Conservation (phyloP, 2,329 filamentous ascomycete species). For the Fusarium oxysporum region DNA sequence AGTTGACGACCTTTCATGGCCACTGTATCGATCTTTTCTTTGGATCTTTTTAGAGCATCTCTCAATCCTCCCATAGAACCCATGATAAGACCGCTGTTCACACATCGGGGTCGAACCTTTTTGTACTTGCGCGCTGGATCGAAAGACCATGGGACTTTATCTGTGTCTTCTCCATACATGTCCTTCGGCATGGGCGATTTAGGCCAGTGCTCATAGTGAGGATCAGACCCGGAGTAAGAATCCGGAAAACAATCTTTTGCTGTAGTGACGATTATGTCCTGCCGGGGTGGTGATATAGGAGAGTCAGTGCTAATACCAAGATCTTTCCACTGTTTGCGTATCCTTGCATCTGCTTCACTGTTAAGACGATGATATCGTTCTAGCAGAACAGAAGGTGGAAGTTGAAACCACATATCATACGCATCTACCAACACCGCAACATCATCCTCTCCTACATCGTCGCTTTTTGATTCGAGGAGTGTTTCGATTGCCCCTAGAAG, state of each 20-base stretch:
- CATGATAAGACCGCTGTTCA: constrained; percentile 53
- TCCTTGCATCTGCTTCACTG: constrained; percentile 48
- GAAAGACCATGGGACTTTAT: constrained; percentile 43
- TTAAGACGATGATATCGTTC: constrained; percentile 52
- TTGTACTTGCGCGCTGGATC: constrained; percentile 51
- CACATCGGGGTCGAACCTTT: constrained; percentile 50
- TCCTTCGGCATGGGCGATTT: constrained; percentile 50
- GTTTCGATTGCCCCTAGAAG: constrained; percentile 48
- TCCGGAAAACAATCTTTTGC: constrained; percentile 53
- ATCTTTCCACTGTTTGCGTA: constrained; percentile 41
- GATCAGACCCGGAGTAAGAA: constrained; percentile 49
- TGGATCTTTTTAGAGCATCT: constrained; percentile 41
- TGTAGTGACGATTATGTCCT: constrained; percentile 50
- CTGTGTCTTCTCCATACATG: constrained; percentile 51
- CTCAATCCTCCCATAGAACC: constrained; percentile 49
- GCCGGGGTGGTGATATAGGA: constrained; percentile 47
- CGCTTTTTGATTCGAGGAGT: constrained; percentile 36
- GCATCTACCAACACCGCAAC: constrained; percentile 53
- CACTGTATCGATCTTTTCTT: constrained; percentile 46
- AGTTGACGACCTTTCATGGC: constrained; percentile 49
- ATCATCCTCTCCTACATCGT: constrained; percentile 46
- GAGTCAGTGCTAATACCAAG: constrained; percentile 30
- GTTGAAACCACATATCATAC: constrained; percentile 55
- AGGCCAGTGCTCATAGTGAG: constrained; percentile 53
- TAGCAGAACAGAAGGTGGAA: constrained; percentile 53